Percentiles rank a stretch among this genome's conserved stretches.
These are phyloP conservation scores for Trametes polyzona DNA, from an alignment of 1,284 basidiomycete genomes.

Conservation along the genomic window DNA sequence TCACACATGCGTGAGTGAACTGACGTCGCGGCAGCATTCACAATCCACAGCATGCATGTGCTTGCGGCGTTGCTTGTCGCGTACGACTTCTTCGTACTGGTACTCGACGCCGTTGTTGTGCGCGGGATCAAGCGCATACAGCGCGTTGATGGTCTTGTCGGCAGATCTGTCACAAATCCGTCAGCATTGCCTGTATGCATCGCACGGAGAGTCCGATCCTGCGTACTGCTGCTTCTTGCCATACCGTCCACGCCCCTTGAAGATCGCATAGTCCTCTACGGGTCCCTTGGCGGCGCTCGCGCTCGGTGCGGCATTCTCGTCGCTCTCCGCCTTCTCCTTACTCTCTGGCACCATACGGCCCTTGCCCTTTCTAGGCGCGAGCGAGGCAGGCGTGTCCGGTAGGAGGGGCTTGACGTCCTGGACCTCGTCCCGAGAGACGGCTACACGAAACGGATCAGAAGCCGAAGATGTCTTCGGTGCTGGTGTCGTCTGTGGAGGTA, in stretches of 20 bases:
- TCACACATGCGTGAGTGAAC: too few species aligned
- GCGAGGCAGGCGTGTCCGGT: constrained; percentile 9
- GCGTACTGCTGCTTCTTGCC: constrained; percentile 23
- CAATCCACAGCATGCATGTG: constrained; percentile 81
- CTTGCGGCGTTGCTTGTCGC: constrained; percentile 66
- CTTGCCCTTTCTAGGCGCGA: constrained; percentile 15
- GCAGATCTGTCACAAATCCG: constrained; percentile 4
- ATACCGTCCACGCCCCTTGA: constrained; percentile 32
- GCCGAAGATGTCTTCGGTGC: background rate
- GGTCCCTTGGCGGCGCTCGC: constrained; percentile 5
- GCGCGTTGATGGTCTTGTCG: constrained; percentile 53
- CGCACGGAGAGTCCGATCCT: background rate
- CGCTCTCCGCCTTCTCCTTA: constrained; percentile 9
- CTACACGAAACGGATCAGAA: constrained; percentile 2
- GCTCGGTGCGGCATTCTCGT: constrained; percentile 12
- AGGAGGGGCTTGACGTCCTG: constrained; percentile 1
- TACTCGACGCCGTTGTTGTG: constrained; percentile 68
- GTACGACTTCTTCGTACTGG: constrained; percentile 79
- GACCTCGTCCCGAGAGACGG: background rate
- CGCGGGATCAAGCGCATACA: constrained; percentile 68
- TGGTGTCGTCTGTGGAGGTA: background rate
- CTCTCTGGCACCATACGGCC: background rate
- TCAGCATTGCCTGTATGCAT: background rate
- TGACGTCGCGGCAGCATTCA: constrained; percentile 81
- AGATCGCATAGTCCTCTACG: constrained; percentile 25